Conservation (phyloP, 768 basidiomycete genomes). For the Mycena alexandri region DNA sequence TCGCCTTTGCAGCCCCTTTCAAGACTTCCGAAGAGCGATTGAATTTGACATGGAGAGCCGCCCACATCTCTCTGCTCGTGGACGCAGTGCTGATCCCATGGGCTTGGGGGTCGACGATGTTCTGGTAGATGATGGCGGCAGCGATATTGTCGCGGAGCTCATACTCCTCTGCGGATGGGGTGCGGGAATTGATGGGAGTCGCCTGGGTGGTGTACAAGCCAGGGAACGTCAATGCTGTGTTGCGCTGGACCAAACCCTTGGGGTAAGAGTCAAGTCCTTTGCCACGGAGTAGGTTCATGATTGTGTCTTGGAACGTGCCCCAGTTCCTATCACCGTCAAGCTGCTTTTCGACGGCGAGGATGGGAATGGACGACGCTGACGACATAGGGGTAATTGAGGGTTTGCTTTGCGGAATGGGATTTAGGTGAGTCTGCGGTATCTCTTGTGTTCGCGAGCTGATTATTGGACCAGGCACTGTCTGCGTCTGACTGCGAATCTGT, state of each 20-base stretch:
- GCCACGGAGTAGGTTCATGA: neutral
- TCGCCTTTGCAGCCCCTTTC: conserved; percentile 1
- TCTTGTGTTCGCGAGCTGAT: conserved; percentile 7
- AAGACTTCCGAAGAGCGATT: conserved; percentile 20
- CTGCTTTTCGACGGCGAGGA: no score
- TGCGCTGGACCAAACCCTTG: neutral
- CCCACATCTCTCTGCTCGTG: conserved; percentile 12
- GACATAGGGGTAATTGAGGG: conserved; percentile 17
- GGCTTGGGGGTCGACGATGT: conserved; percentile 17
- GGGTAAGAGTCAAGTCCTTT: conserved; percentile 13
- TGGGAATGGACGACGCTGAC: no score
- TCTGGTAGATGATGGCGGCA: conserved; percentile 21
- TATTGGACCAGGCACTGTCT: neutral
- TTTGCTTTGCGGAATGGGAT: no score
- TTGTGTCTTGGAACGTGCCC: no score
- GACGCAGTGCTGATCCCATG: conserved; percentile 12
- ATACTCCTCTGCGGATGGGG: conserved; percentile 21
- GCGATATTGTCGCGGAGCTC: conserved; percentile 23
- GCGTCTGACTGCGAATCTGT: conserved; percentile 34
- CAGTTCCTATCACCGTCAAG: no score
- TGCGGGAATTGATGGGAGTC: conserved; percentile 7
- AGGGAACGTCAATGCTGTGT: neutral
- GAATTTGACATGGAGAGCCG: conserved; percentile 10
- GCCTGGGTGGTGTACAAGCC: no score
- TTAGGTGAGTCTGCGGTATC: neutral